Conservation (phyloP, 495 filamentous ascomycete species). For the Penicillium goetzii region DNA sequence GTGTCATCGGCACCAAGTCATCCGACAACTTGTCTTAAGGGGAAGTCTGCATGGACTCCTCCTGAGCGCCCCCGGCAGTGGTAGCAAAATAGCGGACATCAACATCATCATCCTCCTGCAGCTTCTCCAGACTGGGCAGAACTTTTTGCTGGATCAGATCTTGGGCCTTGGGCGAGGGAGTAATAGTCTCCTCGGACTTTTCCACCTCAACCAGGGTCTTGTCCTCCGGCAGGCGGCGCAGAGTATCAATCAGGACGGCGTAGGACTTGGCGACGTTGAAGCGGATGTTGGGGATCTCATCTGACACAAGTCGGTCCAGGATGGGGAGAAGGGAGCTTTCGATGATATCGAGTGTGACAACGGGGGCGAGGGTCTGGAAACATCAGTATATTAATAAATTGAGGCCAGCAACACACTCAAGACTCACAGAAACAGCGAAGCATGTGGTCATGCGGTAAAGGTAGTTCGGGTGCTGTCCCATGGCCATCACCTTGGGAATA, state of each 20-base stretch:
- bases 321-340: conserved; percentile 93
- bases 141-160: conserved; percentile 87
- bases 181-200: conserved; percentile 66
- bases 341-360: conserved; percentile 89
- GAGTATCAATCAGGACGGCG: conserved; percentile 79
- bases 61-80: conserved; percentile 58
- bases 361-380: conserved; percentile 83
- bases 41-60: conserved; percentile 55
- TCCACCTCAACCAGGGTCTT: conserved; percentile 84
- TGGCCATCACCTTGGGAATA: conserved; percentile 96
- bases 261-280: conserved; percentile 99
- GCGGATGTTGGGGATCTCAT: conserved; percentile 97
- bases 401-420: not conserved
- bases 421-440: conserved; percentile 92
- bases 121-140: conserved; percentile 87
- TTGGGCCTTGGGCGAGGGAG: conserved; percentile 71
- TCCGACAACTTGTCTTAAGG: conserved; percentile 34
- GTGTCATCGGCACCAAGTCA: conserved; percentile 2
- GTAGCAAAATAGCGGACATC: conserved; percentile 96
- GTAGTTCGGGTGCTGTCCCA: conserved; percentile 98
- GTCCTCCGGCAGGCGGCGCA: conserved; percentile 85
- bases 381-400: conserved; percentile 32
- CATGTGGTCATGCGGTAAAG: conserved; percentile 99
- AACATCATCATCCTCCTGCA: conserved; percentile 95
- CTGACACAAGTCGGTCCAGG: conserved; percentile 86